Percentiles rank a stretch among this genome's conserved stretches.
Conservation (phyloP, 139 green algal species). For the Ettlia oleoabundans region DNA sequence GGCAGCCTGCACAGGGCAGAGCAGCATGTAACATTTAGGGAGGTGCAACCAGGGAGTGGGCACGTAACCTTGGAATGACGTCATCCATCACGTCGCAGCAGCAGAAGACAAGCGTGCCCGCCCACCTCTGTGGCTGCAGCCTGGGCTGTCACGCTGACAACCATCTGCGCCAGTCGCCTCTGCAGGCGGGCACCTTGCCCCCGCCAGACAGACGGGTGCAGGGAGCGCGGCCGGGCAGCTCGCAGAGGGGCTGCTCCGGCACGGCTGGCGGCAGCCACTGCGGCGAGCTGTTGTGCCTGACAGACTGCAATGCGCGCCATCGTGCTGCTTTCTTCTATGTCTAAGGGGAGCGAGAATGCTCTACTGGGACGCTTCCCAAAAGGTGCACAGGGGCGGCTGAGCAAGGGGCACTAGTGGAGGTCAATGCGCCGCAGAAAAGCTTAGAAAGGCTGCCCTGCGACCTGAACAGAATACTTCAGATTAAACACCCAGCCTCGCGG, state of each 20-base stretch:
- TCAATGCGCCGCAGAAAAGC: too few relatives aligned
- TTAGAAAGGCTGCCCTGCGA: not conserved
- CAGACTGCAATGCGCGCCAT: not conserved
- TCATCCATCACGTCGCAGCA: too few relatives aligned
- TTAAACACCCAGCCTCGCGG: not conserved
- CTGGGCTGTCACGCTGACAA: not conserved
- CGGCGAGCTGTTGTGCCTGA: not conserved
- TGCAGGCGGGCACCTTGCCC: not conserved
- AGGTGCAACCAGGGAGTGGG: too few relatives aligned
- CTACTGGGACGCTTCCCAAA: too few relatives aligned
- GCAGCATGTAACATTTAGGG: not conserved
- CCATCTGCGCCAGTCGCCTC: not conserved
- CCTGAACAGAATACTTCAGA: not conserved
- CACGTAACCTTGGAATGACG: too few relatives aligned
- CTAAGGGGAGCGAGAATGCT: not conserved
- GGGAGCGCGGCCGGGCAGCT: too few relatives aligned
- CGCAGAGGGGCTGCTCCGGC: too few relatives aligned
- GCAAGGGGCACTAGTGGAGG: not conserved
- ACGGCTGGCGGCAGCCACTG: not conserved
- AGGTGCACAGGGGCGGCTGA: not conserved
- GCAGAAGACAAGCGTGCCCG: too few relatives aligned
- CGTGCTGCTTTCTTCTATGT: too few relatives aligned
- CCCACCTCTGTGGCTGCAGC: not conserved
- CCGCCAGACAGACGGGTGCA: too few relatives aligned
- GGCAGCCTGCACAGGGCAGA: not conserved